Base-by-base conservation (phyloP, 2,329 filamentous ascomycete species). In the Lomentospora prolificans region DNA sequence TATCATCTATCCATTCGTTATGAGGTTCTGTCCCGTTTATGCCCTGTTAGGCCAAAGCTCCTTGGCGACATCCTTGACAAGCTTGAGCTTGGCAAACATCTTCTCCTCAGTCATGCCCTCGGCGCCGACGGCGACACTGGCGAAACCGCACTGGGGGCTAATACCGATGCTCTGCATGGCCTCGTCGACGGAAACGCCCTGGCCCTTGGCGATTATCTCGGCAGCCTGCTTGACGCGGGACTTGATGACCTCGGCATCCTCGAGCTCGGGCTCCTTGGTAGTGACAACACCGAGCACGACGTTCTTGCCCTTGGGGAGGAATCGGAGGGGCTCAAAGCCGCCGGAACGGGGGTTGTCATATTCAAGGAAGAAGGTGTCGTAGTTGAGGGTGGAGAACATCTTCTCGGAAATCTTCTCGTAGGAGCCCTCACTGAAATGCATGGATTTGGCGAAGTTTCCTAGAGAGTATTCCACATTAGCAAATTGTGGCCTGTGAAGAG, bases 81-180 rank as follows among this genome's bases (percentile, higher is more conserved):
- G 71, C 70, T 81, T 77, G 63, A 89, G 68, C 73, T 89, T 89
- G 63, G 77, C 80, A 68, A 82, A 76, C 85, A 89, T 89, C 62
- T 83, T 85, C 33, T 85, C 77, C 63, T 79, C 77, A 1, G 79
- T 80, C 62, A 89, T 77, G 36, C 78, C 75, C 64, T 89, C 87
- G 1, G 69, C 70, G 5, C 84, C 86, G 60, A 84, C 75, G 14
- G 81, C 78, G 62, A 88, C 84, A 62, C 82, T 87, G 3, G 86
- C 86, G 66, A 86, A 86, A 0, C 83, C 84, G 64, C 83, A 86
- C 71, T 88, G 84, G 3, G 85, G 84, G 64, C 81, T 86, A 27
- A 87, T 80, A 48, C 83, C 82, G 25, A 89, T 72, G 60, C 81
- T 78, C 64, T 81, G 72, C 55, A 89, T 70, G 1, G 82, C 84